Evolutionary conservation across 2,329 filamentous ascomycete species (phyloP).

Genomic region (Stagonosporopsis tanaceti): DNA sequence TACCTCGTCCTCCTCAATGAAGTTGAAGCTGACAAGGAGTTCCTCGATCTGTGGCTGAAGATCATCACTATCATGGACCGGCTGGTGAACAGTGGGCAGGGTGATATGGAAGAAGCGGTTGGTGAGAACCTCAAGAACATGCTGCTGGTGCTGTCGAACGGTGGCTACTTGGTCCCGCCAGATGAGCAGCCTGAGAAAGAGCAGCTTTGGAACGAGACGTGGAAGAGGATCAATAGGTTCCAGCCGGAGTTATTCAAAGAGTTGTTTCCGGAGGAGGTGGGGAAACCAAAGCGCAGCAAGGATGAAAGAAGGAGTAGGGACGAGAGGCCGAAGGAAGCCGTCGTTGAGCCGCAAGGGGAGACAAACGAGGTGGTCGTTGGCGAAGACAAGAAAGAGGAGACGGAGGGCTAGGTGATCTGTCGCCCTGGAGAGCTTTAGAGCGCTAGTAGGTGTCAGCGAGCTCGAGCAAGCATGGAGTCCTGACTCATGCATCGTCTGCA

Average conservation of each 20-base stretch:
- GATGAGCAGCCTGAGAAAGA: constrained; percentile 59
- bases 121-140: constrained; percentile 97
- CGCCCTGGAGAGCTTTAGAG: not conserved
- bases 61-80: constrained; percentile 96
- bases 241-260: constrained; percentile 66
- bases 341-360: constrained; percentile 3
- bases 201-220: constrained; percentile 68
- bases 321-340: constrained; percentile 22
- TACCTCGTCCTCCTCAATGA: constrained; percentile 86
- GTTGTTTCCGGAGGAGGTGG: constrained; percentile 62
- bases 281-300: constrained; percentile 38
- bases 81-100: constrained; percentile 93
- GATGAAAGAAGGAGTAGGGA: constrained; percentile 27
- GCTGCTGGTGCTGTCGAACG: constrained; percentile 91
- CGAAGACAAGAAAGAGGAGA: constrained; percentile 13
- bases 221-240: constrained; percentile 66
- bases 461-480: not conserved
- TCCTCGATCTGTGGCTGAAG: constrained; percentile 89
- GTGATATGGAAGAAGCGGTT: constrained; percentile 94
- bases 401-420: constrained; percentile 21
- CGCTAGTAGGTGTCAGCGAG: no score
- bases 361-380: constrained; percentile 8
- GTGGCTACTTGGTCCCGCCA: constrained; percentile 81
- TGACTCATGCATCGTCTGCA: not conserved
- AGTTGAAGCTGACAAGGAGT: constrained; percentile 86